These are phyloP conservation scores for Steccherinum ochraceum DNA, from an alignment of 768 basidiomycete genomes.

Conservation along the genomic window DNA sequence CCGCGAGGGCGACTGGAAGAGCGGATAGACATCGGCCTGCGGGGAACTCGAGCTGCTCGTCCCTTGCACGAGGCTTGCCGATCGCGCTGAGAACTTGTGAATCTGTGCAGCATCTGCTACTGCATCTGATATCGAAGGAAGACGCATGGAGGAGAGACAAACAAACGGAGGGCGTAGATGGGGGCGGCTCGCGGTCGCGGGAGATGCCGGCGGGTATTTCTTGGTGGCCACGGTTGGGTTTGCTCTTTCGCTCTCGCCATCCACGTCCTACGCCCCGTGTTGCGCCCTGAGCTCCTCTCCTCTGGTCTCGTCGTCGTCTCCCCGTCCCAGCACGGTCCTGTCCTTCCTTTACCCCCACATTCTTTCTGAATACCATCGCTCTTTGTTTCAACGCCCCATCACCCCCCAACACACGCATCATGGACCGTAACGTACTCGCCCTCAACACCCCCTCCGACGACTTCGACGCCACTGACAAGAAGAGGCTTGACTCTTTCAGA, in stretches of 20 bases:
- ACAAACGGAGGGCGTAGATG: no score
- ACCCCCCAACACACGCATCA: constrained; percentile 20
- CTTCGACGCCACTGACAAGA: constrained; percentile 30
- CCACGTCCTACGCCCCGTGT: constrained; percentile 15
- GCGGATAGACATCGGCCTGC: no score
- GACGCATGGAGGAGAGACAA: no score
- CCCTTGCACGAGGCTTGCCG: no score
- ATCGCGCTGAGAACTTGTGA: no score
- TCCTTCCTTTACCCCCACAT: constrained; percentile 25
- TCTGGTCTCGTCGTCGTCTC: constrained; percentile 11
- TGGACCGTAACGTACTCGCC: constrained; percentile 32
- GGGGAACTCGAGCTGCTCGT: no score
- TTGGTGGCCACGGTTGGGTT: constrained; percentile 9
- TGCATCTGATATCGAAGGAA: no score
- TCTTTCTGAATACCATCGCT: constrained; percentile 29
- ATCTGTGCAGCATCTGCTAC: no score
- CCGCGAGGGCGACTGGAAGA: constrained; percentile 2
- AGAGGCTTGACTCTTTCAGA: constrained; percentile 66
- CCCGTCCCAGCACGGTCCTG: constrained; percentile 24
- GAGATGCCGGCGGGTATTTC: constrained; percentile 3
- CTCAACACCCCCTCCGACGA: constrained; percentile 25
- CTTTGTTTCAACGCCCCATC: constrained; percentile 27
- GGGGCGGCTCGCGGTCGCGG: no score
- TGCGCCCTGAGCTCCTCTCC: constrained; percentile 5
- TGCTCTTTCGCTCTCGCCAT: constrained; percentile 22